Base-by-base conservation (phyloP, 495 filamentous ascomycete species). In the Amorphotheca resinae region DNA sequence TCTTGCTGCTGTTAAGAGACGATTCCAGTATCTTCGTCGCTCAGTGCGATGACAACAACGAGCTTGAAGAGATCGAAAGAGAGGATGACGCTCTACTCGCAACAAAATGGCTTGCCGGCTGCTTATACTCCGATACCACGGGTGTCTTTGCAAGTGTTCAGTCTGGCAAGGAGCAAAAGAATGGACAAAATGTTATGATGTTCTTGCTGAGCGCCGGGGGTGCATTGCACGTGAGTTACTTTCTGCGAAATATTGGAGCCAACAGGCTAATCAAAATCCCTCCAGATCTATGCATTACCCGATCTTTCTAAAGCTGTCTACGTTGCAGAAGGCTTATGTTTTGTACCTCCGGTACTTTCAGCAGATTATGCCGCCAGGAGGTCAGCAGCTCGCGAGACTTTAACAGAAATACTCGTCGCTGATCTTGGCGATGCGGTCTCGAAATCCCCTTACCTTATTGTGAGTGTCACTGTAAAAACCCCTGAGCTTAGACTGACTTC, bases 1-100 rank as follows among this genome's bases (percentile, higher is more conserved):
- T 83, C 56, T 54, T 99, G n/a, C 65, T 93, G 1, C 72, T 99
- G 3, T 57, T 95, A 32, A 72, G 83, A 43, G 84, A 94, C 44
- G 87, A 95, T 58, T 73, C 72, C 0, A 87, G 80, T 38, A 68
- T 84, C 7, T 71, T 80, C 30, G 67, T 96, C 21, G 76, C 87
- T 16, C 70, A 81, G 56, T 78, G 80, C 15, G 84, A 89, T 57
- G 74, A 74, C 22, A 79, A 70, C 53, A 79, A 86, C 16, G 91
- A 96, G 41, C 63, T 99, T 20, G 91, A 95, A 52, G 86, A 93
- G 54, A 55, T 93, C 1, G 72, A 81, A 23, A 63, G 72, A 41
- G 60, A 66, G 30, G 76, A 80, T 23, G 61, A 68, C 18, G 47
- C 54, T 1, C 61, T 76, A 3, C 49, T 73, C 7, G 59, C 61